Evolutionary conservation across 139 green algal genomes (phyloP), one percentile per base, ranked within the genome.

Genomic region (Tetradesmus lagerheimii): DNA sequence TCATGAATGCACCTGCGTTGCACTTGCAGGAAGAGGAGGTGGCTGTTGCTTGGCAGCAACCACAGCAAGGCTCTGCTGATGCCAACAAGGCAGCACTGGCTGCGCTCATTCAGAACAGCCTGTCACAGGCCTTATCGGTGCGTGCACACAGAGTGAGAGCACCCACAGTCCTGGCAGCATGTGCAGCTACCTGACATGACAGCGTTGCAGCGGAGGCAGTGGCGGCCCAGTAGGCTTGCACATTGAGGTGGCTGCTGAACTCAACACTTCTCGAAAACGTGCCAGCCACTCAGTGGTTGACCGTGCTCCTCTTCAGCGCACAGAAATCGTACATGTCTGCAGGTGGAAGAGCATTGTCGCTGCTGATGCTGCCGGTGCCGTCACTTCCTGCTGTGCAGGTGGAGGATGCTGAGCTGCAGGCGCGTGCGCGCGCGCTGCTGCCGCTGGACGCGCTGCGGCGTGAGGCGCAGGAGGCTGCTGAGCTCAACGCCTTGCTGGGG

Each of bases 371-470:
- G 20, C 20, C 18, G 76, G 9, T 47, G 20, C 53, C 45, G 45
- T 45, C 35, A 20, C 34, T 39, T 81, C 4, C n/a, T n/a, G 35
- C 29, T 35, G n/a, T 35, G 25, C 41, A 86, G 80, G 39, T 76
- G 35, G 83, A 88, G 37, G 83, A 88, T 45, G 39, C 83, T 20
- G 37, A n/a, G 35, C 53, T 71, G n/a, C n/a, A 50, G 43, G 34
- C 25, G 12, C 37, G 62, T 0, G 89, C 89, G 18, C 90, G 93
- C 8, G 93, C 87, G 16, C 27, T 95, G 3, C 94, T 97, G 84
- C 93, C 94, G 0, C 71, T 97, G 62, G 91, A 91, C 25, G 82
- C 91, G 8, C 80, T 92, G 43, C 71, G 62, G 1, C 78, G 11
- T 5, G 89, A 76, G 8, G 93, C 93, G 0, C 57, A 37, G 25